A percentile compares a stretch with the other conserved stretches of the same genome.
These are phyloP conservation scores for Colletotrichum sp. DNA, from an alignment of 2,329 filamentous ascomycete genomes.

Conservation along the genomic window DNA sequence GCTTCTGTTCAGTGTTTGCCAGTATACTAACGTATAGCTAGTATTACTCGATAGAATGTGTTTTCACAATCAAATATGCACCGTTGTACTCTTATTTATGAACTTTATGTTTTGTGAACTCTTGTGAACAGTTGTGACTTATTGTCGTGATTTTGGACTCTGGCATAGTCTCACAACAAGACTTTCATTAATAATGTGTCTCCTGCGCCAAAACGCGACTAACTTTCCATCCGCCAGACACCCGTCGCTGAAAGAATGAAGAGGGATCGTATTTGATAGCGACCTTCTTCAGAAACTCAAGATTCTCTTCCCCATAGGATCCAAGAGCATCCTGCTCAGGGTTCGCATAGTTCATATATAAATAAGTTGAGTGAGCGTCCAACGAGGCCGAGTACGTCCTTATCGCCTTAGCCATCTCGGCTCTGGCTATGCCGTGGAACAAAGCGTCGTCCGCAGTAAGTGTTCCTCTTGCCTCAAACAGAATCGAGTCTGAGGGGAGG, in stretches of 20 bases:
- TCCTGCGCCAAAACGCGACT: neutral
- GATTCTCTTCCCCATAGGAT: neutral
- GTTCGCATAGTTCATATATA: conserved; percentile 14
- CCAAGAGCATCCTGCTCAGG: neutral
- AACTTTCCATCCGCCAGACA: conserved; percentile 1
- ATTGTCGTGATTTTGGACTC: no score
- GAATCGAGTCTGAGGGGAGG: neutral
- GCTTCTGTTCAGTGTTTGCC: no score
- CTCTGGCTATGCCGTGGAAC: neutral
- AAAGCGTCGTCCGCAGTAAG: neutral
- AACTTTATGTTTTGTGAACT: no score
- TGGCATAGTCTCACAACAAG: no score
- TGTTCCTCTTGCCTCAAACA: neutral
- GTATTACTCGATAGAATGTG: no score
- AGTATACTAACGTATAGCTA: no score
- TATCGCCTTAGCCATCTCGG: neutral
- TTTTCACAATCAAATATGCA: no score
- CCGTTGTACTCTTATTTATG: no score
- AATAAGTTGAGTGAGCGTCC: conserved; percentile 3
- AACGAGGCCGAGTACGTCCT: neutral
- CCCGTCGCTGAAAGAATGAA: conserved; percentile 27
- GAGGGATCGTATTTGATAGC: conserved; percentile 22
- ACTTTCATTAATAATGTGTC: no score
- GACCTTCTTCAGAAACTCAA: neutral
- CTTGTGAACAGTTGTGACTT: no score